Evolutionary conservation across 345 rosid genomes (phyloP).

Genomic region (Punica granatum): DNA sequence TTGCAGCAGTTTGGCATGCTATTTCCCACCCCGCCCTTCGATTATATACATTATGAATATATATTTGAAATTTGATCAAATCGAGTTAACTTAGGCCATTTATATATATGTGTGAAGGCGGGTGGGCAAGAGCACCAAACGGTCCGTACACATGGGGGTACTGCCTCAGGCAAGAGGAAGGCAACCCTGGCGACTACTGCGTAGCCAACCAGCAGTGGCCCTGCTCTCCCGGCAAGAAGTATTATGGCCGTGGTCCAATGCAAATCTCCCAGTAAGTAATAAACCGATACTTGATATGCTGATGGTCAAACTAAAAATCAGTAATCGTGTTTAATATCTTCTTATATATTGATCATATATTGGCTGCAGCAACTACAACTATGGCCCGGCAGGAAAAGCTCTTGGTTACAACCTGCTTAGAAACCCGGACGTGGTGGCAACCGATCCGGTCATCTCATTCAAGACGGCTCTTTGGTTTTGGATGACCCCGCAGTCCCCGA

Average conservation of each 20-base stretch:
- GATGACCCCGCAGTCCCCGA: constrained; percentile 16
- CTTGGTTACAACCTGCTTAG: constrained; percentile 9
- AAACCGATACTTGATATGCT: neutral
- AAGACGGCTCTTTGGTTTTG: constrained; percentile 22
- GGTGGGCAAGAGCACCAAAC: constrained; percentile 19
- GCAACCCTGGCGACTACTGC: constrained; percentile 11
- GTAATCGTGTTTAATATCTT: too few species aligned
- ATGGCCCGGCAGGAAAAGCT: constrained; percentile 15
- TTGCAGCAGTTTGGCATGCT: neutral
- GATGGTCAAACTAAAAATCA: neutral
- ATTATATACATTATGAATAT: too few species aligned
- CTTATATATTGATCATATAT: neutral
- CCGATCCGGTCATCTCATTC: constrained; percentile 14
- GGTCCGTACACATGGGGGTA: constrained; percentile 20
- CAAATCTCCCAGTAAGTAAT: constrained; percentile 14
- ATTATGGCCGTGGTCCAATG: constrained; percentile 13
- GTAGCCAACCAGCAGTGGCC: constrained; percentile 17
- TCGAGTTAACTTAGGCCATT: neutral
- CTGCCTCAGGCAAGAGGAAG: constrained; percentile 13
- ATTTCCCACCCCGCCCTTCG: neutral
- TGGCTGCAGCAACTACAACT: constrained; percentile 18
- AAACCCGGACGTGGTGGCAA: constrained; percentile 11
- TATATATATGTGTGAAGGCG: constrained; percentile 4
- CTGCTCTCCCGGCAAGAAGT: constrained; percentile 12
- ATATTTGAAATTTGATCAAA: neutral